Percentiles rank a stretch among this genome's conserved stretches.
These are phyloP conservation scores for Angophora floribunda DNA, from an alignment of 345 rosid species.

Conservation along the genomic window DNA sequence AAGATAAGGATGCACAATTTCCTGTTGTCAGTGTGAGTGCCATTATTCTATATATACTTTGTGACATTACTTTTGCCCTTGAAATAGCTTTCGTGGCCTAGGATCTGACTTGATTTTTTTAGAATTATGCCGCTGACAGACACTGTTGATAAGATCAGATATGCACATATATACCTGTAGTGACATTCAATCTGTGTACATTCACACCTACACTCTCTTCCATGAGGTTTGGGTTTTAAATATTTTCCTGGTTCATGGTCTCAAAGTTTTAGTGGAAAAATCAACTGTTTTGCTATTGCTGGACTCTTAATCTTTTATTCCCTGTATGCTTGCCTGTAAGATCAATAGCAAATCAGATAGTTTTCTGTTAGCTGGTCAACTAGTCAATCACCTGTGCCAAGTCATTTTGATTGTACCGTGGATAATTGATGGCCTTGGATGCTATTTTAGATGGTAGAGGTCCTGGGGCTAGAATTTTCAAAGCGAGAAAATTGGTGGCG, in stretches of 20 bases:
- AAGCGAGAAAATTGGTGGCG: neutral
- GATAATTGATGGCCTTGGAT: neutral
- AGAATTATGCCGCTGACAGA: neutral
- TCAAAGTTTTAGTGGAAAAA: neutral
- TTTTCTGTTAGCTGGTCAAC: neutral
- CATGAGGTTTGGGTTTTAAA: neutral
- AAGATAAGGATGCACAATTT: neutral
- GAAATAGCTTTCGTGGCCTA: neutral
- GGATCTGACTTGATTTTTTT: neutral
- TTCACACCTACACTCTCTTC: neutral
- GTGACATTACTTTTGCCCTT: neutral
- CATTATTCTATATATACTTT: neutral
- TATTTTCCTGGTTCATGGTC: neutral
- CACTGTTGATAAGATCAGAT: neutral
- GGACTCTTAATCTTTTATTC: neutral
- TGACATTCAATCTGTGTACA: neutral
- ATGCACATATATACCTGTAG: neutral
- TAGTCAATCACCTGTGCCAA: neutral
- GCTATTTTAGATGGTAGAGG: neutral
- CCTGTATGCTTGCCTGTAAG: neutral
- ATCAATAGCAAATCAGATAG: neutral
- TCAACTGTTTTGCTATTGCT: neutral
- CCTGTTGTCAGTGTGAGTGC: neutral
- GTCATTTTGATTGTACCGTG: neutral
- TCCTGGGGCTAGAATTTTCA: neutral